Evolutionary conservation across 805 yeast species (phyloP).

Genomic region (Saturnispora besseyi): DNA sequence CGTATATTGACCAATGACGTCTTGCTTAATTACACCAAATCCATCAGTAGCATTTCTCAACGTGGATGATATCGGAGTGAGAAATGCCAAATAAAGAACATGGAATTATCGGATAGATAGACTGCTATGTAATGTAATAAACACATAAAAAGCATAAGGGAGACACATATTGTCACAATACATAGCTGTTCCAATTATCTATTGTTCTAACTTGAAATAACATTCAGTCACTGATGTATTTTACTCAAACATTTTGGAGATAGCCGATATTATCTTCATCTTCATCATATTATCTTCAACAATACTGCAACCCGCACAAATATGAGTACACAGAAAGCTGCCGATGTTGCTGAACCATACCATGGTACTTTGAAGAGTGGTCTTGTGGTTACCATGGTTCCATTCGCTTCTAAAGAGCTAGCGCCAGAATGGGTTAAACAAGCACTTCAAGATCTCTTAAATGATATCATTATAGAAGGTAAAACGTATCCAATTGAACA

Average conservation of each 20-base stretch:
- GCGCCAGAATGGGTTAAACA: conserved; percentile 45
- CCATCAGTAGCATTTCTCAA: background rate
- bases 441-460: conserved; percentile 44
- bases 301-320: too few relatives aligned
- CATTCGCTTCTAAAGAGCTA: conserved; percentile 39
- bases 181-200: background rate
- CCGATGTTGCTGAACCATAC: background rate
- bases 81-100: background rate
- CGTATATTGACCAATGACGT: background rate
- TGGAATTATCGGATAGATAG: background rate
- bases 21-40: background rate
- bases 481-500: conserved; percentile 60
- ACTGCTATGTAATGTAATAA: background rate
- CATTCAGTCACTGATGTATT: too few relatives aligned
- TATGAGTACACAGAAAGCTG: too few relatives aligned
- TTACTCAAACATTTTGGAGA: too few relatives aligned
- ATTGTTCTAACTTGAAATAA: background rate
- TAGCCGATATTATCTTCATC: too few relatives aligned
- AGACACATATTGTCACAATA: too few relatives aligned
- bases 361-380: background rate
- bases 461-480: conserved; percentile 62
- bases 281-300: too few relatives aligned
- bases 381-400: conserved; percentile 45
- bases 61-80: background rate
- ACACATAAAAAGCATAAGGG: too few relatives aligned